Base-by-base conservation (phyloP, 805 yeast species). In the Sugiyamaella valdiviana region DNA sequence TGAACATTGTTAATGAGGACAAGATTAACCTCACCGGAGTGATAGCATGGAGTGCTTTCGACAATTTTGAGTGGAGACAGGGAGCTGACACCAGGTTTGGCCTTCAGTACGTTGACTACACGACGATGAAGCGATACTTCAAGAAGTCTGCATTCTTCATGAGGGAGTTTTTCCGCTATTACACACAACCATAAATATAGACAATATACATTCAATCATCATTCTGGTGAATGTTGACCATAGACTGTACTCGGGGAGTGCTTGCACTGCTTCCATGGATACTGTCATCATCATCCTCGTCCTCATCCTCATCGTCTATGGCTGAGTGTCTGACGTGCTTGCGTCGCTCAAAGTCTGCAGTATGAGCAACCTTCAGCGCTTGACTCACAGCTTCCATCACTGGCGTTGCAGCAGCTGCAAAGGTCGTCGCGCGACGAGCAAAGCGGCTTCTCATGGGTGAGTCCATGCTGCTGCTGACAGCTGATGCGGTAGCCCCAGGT, bases 51-150 rank as follows among this genome's bases (percentile, higher is more conserved):
- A 57, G 66, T 15, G 56, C 61, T 46, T 57, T 61, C 26, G 71
- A 67, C 51, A 63, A 66, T 50, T 59, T 65, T 58, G 70, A 67
- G 50, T 66, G 68, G 59, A 63, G 67, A 29, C 64, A 49, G 32
- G 62, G 61, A 16, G 40, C 40, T 6, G 48, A 36, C 6, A 32
- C 52, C 4, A 38, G 57, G 15, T 57, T 57, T 41, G 60, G 60
- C 2, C 42, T 57, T 22, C 58, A 57, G 32, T 43, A 50, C 21
- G 52, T 57, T 19, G 53, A 57, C 46, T 55, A 45, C 39, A 36
- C 19, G 10, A 54, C 54, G 6, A 42, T 32, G 46, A 20, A 44
- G 35, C 36, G 52, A 3, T 44, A 46, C 19, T 57, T 42, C 50
- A 57, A 57, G 42, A 57, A 55, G 44, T 53, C 57, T 15, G 57